Base-by-base conservation (phyloP, 192 early-diverging fungal species). In the Rhizophagus clarus region DNA sequence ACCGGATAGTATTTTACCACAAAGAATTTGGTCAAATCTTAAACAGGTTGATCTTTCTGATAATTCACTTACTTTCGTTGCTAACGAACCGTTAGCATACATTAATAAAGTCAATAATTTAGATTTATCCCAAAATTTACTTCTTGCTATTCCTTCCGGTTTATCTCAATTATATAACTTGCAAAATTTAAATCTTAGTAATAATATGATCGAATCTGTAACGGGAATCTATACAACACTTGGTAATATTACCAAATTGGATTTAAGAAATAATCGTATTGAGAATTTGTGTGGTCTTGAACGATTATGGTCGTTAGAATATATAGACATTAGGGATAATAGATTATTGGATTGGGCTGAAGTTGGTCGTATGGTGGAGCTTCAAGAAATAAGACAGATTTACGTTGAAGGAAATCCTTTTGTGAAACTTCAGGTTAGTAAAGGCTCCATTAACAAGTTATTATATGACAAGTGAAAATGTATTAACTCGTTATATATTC, bases 381-480 rank as follows among this genome's bases (percentile, higher is more conserved):
- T 91, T 4, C 87, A 86, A 22, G 84, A 82, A 32, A 84, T 91
- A 34, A 80, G 83, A 37, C 86, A 89, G 40, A 81, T 91, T 28
- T 89, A 85, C 86, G 82, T 88, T 0, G 84, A 85, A n/a, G 86
- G 81, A 26, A 91, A 91, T 47, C 90, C 90, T 28, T 91, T 89
- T 61, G 85, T 86, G 37, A 28, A 74, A 17, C 45, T 67, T 24
- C 87, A 88, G 87, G 89, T 86, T 68, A 74, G 71, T 63, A 56
- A 62, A 83, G 78, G 29, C n/a, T 42, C 15, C 62, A 20, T 47
- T 66, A 7, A 8, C 17, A 47, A 37, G n/a, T 79, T 22, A 42
- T 14, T 71, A 29, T 29, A 31, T 20, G 11, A 24, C 29, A 70
- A n/a, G 63, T 80, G 29, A 61, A 80, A 24, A 17, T 74, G n/a